Evolutionary conservation across 352 stramenopile species (phyloP).

Genomic region (Phytophthora ohioensis): DNA sequence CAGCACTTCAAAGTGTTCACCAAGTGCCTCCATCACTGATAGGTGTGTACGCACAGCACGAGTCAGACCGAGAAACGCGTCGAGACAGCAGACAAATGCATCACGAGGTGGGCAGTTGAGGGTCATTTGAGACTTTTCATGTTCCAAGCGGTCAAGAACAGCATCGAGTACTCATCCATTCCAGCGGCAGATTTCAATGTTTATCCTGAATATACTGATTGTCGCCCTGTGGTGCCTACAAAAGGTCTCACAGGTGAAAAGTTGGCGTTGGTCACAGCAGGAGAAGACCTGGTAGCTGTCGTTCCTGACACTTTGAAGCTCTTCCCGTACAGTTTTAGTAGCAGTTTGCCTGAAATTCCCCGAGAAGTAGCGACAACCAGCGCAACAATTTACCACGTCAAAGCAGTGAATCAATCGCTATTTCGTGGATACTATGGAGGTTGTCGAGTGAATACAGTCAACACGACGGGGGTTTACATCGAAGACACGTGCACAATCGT

Average conservation of each 20-base stretch:
- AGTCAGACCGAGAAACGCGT: conserved; percentile 19
- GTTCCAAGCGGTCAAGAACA: conserved; percentile 37
- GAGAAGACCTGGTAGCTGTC: conserved; percentile 29
- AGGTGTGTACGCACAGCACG: too few species aligned
- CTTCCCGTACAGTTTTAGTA: conserved; percentile 37
- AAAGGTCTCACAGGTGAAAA: conserved; percentile 25
- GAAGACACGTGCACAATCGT: conserved; percentile 28
- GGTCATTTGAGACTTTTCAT: conserved; percentile 27
- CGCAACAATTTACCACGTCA: conserved; percentile 31
- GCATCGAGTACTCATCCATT: conserved; percentile 40
- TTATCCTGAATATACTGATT: conserved; percentile 40
- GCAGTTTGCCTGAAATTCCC: conserved; percentile 23
- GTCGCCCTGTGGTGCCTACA: conserved; percentile 17
- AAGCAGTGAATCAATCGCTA: conserved; percentile 29
- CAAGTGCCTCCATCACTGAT: too few species aligned
- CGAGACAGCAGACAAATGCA: conserved; percentile 19
- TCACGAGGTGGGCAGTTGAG: conserved; percentile 25
- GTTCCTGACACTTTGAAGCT: conserved; percentile 38
- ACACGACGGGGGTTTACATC: conserved; percentile 35
- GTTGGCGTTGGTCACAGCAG: conserved; percentile 20
- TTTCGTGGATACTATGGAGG: conserved; percentile 38
- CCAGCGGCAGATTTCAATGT: conserved; percentile 38
- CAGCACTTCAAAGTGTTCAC: too few species aligned
- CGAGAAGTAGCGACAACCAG: conserved; percentile 13
- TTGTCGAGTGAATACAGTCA: conserved; percentile 30